Percentiles rank a stretch among this genome's conserved stretches.
phyloP scores from a whole-genome alignment of 2,329 filamentous ascomycete genomes.

The Akanthomyces muscarius region DNA sequence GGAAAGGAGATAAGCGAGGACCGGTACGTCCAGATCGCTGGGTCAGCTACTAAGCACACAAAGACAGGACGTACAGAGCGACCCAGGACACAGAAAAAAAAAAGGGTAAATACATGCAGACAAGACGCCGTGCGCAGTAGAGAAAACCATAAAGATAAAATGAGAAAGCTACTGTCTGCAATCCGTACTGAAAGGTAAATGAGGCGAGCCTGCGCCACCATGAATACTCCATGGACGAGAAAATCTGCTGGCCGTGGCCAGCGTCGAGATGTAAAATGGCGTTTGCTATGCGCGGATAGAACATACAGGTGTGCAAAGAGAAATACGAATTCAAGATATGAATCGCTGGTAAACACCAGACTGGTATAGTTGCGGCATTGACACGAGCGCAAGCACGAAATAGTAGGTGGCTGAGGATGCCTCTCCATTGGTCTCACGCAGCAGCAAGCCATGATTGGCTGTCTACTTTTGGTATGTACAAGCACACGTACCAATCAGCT shows the following conservation, averaged over 20 bases:
- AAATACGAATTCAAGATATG: too few relatives aligned
- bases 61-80: neutral
- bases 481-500: neutral
- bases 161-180: neutral
- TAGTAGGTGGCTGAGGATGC: neutral
- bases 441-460: neutral
- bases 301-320: too few relatives aligned
- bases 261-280: too few relatives aligned
- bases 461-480: neutral
- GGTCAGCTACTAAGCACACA: slow-evolving; percentile 19
- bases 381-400: neutral
- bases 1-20: slow-evolving; percentile 29
- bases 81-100: neutral
- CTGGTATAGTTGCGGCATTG: neutral
- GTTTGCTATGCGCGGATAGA: too few relatives aligned
- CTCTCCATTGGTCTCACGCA: neutral
- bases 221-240: too few relatives aligned
- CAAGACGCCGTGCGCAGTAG: neutral
- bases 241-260: too few relatives aligned
- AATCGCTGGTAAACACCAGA: too few relatives aligned
- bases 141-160: neutral
- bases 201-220: too few relatives aligned
- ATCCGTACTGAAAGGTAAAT: too few relatives aligned
- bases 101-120: neutral
- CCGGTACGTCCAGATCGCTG: slow-evolving; percentile 31